Percentiles rank a stretch among this genome's conserved stretches.
Conservation (phyloP, 225 moss, liverwort and hornwort species). For the Pseudisothecium myosuroides region DNA sequence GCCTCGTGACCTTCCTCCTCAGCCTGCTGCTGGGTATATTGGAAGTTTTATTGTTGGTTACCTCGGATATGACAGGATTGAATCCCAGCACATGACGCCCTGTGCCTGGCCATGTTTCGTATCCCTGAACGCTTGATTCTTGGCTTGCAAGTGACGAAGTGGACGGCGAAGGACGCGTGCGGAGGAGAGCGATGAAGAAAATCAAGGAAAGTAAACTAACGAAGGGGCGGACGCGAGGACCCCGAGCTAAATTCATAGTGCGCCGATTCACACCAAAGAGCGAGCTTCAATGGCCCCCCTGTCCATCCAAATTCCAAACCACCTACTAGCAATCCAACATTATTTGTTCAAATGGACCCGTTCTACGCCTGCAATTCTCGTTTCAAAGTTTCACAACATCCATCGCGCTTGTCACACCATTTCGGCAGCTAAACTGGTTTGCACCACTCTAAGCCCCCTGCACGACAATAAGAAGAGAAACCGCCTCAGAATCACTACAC, state of each 20-base stretch:
- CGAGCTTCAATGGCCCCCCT: not conserved
- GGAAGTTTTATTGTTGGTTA: not conserved
- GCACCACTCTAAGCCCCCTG: not conserved
- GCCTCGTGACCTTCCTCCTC: slow-evolving; percentile 10
- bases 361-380: not conserved
- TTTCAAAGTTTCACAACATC: not conserved
- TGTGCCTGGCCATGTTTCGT: not conserved
- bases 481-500: not conserved
- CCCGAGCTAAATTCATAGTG: slow-evolving; percentile 14
- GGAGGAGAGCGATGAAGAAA: slow-evolving; percentile 34
- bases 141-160: not conserved
- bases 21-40: not conserved
- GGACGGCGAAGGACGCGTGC: slow-evolving; percentile 2
- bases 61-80: not conserved
- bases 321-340: not conserved
- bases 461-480: not conserved
- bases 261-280: not conserved
- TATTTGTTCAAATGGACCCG: not conserved
- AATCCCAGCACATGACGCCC: slow-evolving; percentile 29
- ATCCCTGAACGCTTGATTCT: not conserved
- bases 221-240: slow-evolving; percentile 23
- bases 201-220: slow-evolving; percentile 22
- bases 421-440: not conserved
- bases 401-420: not conserved
- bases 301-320: slow-evolving; percentile 7